Conservation (phyloP, 106 monocot genomes). For the Dendrobium nobile region DNA sequence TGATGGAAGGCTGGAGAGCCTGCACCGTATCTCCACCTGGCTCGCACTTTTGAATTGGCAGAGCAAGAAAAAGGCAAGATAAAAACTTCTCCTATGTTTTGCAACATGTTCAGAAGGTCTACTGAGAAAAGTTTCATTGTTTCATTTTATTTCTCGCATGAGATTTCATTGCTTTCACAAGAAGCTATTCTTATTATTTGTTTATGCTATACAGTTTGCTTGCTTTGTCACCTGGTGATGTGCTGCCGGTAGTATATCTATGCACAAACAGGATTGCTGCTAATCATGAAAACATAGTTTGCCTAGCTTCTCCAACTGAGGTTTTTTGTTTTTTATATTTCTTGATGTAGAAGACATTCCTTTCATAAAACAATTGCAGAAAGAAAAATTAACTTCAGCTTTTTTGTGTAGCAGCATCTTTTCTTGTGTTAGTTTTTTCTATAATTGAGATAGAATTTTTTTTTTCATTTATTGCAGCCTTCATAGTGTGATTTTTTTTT, state of each 20-base stretch:
- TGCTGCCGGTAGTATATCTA: constrained; percentile 81
- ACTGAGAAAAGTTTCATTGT: constrained; percentile 3
- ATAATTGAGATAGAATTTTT: too few species aligned
- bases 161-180: constrained; percentile 4
- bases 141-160: neutral
- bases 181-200: neutral
- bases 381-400: too few species aligned
- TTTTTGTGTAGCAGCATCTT: too few species aligned
- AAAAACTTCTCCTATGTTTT: constrained; percentile 73
- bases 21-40: constrained; percentile 89
- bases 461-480: too few species aligned
- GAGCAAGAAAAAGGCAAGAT: constrained; percentile 88
- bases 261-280: constrained; percentile 89
- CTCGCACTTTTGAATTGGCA: constrained; percentile 77
- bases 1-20: constrained; percentile 82
- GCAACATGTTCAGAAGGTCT: constrained; percentile 99
- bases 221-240: constrained; percentile 83
- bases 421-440: too few species aligned
- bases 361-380: neutral
- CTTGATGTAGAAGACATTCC: neutral
- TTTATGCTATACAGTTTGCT: constrained; percentile 58
- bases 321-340: neutral
- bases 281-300: constrained; percentile 87
- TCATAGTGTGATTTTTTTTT: too few species aligned
- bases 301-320: constrained; percentile 10